Evolutionary conservation across 2,329 filamentous ascomycete genomes (phyloP), one percentile per base, ranked within the genome.

Genomic region (Knoxdaviesia proteae): DNA sequence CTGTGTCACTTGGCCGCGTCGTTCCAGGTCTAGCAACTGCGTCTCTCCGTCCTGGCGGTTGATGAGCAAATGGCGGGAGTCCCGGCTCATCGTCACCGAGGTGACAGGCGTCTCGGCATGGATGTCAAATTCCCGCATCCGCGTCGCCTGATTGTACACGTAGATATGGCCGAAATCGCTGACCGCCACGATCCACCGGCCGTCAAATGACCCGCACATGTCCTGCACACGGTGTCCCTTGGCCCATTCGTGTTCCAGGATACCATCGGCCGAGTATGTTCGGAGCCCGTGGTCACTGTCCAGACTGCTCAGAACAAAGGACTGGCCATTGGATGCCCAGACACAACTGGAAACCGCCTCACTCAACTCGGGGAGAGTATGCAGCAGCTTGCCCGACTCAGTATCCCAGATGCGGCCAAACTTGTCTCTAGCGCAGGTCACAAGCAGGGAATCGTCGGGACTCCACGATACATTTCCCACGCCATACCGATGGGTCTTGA

Each of bases 381-480:
- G 68, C 36, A 84, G 62, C 38, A 76, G 63, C 36, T 63, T 61
- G 0, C 82, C 82, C 5, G 69, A 73, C 74, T 84, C 62, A 10
- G 69, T 63, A 57, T 86, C 74, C 81, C 83, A 94, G 47, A 94
- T 59, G 34, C 78, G 71, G 1, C 83, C 84, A 47, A 69, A 70
- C 39, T 70, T 72, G 53, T 93, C 83, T 49, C 74, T 69, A 10
- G 75, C 81, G 56, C 88, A 96, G 10, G 80, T 88, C 36, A 96
- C 75, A 34, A 98, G 67, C 60, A 83, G 83, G 1, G 71, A 70
- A 59, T 93, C 84, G 57, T 98, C 84, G 5, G 87, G 90, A 54
- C 87, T 94, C 84, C 90, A 98, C 1, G 83, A 69, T 4, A 93
- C 61, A 52, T 87, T 84, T 20, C 81, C 78, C 8, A 94, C 78